Evolutionary conservation across 257 asterid genomes (phyloP), one percentile per base, ranked within the genome.

Genomic region (Nicotiana otophora): DNA sequence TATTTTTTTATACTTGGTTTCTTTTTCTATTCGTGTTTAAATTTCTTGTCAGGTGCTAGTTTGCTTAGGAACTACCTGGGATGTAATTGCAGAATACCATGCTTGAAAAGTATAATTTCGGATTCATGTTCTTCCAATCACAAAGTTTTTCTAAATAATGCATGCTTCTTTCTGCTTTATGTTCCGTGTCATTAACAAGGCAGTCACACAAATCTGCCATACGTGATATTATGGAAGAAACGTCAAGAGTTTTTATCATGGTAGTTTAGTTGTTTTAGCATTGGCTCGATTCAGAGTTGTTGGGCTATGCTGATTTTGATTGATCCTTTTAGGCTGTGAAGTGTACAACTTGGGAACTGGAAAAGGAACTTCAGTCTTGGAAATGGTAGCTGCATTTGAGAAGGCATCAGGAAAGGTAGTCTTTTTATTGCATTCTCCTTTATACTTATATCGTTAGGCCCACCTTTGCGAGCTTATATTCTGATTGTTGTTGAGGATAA

Each of bases 341-440:
- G 98, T 96, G 81, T 96, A 92, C 90, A 96, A 96, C 87, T 90
- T 96, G 87, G 99, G 98, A 77, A 94, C 99, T 20, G 99, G 99
- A 87, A 93, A 91, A 85, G 99, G 99, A 77, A 93, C 97, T 17
- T 94, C 99, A n/a, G 99, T 96, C 20, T 81, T 96, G 92, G 99
- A 96, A 91, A 96, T 96, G 99, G 98, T 96, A 36, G 88, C 93
- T 15, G 92, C 99, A 75, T 96, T 96, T 79, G 99, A 96, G 91
- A 91, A 92, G 90, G 99, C 98, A 42, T 96, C 99, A 9, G 98
- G 98, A 82, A 94, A 94, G 98, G 99, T 94, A 87, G 46, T 15
- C 4, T 75, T 48, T 20, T 61, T 23, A 48, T 23, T 46, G 64
- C 46, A 26, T 51, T 51, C 63, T 11, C 60, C 78, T 26, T 0